Base-by-base conservation (phyloP, 2,329 filamentous ascomycete genomes). In the Phyllosticta citribraziliensis region DNA sequence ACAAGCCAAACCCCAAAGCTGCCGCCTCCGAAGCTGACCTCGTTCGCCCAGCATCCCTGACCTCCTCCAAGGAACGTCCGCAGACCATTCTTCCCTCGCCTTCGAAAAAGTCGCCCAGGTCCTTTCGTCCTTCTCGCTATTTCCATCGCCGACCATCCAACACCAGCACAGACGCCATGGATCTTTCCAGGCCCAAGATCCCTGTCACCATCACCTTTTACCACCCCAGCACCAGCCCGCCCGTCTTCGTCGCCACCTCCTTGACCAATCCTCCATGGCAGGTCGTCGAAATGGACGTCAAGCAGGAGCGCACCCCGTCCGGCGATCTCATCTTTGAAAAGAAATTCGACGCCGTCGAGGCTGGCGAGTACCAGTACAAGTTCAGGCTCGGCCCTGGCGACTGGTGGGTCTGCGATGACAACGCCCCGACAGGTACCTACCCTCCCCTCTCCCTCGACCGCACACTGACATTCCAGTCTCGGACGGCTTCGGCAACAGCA, bases 321-420 rank as follows among this genome's bases (percentile, higher is more conserved):
- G 82, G 80, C n/a, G 70, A 85, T 59, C 75, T 83, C 62, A 69
- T 80, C 12, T 91, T 88, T 69, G 77, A 73, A 52, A 83, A 83
- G 62, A 73, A 78, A 0, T 77, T 89, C 53, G 70, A 79, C 40
- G 77, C 82, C 8, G 76, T 82, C 19, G 76, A 81, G 22, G 82
- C 81, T 22, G 79, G 82, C 55, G 80, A 83, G 62, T 83, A 89
- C 65, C 84, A 88, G 67, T 92, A 91, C 79, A 91, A 90, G 73
- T 88, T 91, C 66, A 82, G 86, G 30, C 76, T 88, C 40, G 87
- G 87, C 10, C 71, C 79, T 20, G 83, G 83, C 55, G 82, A 88
- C 65, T 88, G 85, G 83, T 89, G 87, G 87, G 77, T 85, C 24
- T 72, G 89, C 54, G 83, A 91, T 66, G 84, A 89, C 62, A 77